Evolutionary conservation across 345 rosid species (phyloP), one percentile per base, ranked within the genome.

Genomic region (Stellera chamaejasme): DNA sequence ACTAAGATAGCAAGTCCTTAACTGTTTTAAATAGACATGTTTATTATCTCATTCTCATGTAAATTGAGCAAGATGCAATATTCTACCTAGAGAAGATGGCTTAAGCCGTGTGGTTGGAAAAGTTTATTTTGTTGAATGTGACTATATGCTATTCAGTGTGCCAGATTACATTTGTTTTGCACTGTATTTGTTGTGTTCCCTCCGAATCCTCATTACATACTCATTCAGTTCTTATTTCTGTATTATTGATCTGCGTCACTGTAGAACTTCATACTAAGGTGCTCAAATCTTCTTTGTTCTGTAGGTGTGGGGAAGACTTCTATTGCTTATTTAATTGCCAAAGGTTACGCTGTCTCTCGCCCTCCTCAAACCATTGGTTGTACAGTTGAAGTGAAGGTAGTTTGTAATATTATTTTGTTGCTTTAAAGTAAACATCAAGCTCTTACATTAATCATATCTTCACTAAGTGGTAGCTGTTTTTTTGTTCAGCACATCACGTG

Each of bases 331-430:
- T 75, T 94, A 28, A 87, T 90, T 46, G 79, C 75, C 67, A 90
- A 85, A 69, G 96, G 97, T 50, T 79, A 78, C 62, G 75, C 96
- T 32, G 54, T 71, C 15, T 63, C 65, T 71, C 90, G 74, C 27
- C 96, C 99, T 66, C 44, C 97, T 70, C 99, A 94, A 67, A 94
- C 99, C 13, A 70, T 94, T 72, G 99, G 99, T 68, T 94, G 99
- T 62, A 68, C 90, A 19, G 97, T 94, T 75, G 93, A 76, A 66
- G 95, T 94, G 66, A 94, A 87, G 97, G 99, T 93, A 75, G 60
- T 51, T n/a, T 62, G 45, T 39, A 15, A 11, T 14, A 27, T 48
- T 48, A 39, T 11, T 58, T 59, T 48, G 26, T 53, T 27, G 19
- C 58, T 28, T 68, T 14, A 13, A 41, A 23, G 39, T 5, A 52